These are phyloP conservation scores for Globisporangium orthogonon DNA, from an alignment of 352 stramenopile genomes.

Conservation along the genomic window DNA sequence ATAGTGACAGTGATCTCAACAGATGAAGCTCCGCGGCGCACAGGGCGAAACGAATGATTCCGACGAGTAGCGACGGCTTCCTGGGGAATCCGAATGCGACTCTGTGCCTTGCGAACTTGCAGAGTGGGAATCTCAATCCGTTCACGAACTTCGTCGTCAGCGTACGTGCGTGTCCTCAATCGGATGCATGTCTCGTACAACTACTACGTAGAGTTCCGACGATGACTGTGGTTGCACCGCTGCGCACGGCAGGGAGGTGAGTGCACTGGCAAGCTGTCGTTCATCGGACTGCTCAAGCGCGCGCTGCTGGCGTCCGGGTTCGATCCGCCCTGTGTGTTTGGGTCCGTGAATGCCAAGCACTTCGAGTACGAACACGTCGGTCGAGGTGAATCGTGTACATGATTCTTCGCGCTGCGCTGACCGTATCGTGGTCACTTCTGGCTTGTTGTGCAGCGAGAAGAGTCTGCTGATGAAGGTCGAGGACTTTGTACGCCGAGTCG, in stretches of 20 bases:
- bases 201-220: not conserved
- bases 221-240: not conserved
- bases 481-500: conserved; percentile 14
- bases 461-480: conserved; percentile 35
- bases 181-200: too few species aligned
- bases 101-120: conserved; percentile 18
- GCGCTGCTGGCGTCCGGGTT: conserved; percentile 16
- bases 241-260: conserved; percentile 27
- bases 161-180: conserved; percentile 12
- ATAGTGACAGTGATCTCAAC: not conserved
- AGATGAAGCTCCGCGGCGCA: not conserved
- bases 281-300: conserved; percentile 35
- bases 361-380: conserved; percentile 20
- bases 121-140: conserved; percentile 1
- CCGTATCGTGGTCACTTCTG: not conserved
- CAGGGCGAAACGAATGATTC: conserved; percentile 34
- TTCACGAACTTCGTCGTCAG: conserved; percentile 66
- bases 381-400: not conserved
- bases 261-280: conserved; percentile 42
- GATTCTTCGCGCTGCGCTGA: not conserved
- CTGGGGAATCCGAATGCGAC: conserved; percentile 38
- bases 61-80: conserved; percentile 28
- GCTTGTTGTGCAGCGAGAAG: conserved; percentile 22
- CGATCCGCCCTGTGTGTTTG: conserved; percentile 20
- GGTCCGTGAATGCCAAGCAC: conserved; percentile 31